Base-by-base conservation (phyloP, 495 filamentous ascomycete species). In the Penicillium angulare region DNA sequence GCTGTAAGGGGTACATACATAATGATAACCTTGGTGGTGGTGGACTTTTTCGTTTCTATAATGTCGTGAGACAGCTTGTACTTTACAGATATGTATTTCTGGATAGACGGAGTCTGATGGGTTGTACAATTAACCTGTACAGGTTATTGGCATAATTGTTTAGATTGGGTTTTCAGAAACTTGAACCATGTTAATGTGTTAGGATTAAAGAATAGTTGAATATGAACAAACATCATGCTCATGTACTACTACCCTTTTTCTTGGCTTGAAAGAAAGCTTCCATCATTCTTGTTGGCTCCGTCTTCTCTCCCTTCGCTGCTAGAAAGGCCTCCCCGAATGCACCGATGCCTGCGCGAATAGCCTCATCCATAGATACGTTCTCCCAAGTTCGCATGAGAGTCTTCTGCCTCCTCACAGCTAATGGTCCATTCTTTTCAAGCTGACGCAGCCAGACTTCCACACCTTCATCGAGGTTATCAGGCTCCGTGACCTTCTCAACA, bases 1-100 rank as follows among this genome's bases (percentile, higher is more conserved):
- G 80, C 64, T 93, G 43, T 95, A 78, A 72, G 13, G 26, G 1
- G 34, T 20, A 21, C 16, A 23, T 23, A 41, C 22, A 7, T 7
- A 4, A 24, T 6, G 3, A 5, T 24, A 21, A 13, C 5, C 15
- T 20, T 16, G 13, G 17, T 12, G 34, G 22, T 47, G 50, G n/a
- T n/a, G n/a, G n/a, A n/a, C n/a, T n/a, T n/a, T n/a, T n/a, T n/a
- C n/a, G n/a, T 20, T 43, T 31, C n/a, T 16, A 9, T 43, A 20
- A 31, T 41, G 10, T 7, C 24, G 29, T 32, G 38, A n/a, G n/a
- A n/a, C n/a, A n/a, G 12, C 2, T 26, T 41, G 38, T 41, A 41
- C 12, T 23, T 26, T 41, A 41, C 38, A 13, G 10, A 13, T 26
- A 21, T 18, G 18, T 15, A n/a, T n/a, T 16, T 7, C 7, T 18